These are phyloP conservation scores for Cenchrus fungigraminus DNA, from an alignment of 176 grass and related monocot species.

Conservation along the genomic window DNA sequence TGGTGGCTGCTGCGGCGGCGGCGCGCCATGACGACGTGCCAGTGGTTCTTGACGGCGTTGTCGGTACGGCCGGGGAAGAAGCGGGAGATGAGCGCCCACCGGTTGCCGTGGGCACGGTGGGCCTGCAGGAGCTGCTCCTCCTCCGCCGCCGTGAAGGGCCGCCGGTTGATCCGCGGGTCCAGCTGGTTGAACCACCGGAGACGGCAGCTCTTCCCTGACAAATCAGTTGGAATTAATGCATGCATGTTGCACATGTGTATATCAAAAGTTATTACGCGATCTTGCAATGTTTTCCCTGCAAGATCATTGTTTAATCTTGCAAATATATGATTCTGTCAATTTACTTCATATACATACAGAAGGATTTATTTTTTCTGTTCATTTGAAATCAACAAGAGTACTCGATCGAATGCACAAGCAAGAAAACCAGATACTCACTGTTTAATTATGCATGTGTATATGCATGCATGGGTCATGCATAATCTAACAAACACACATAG, in stretches of 20 bases:
- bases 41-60: constrained; percentile 99
- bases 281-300: neutral
- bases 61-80: constrained; percentile 84
- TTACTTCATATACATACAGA: neutral
- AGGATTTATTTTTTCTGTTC: neutral
- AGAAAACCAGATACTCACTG: too few species aligned
- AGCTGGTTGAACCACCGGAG: constrained; percentile 87
- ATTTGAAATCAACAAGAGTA: neutral
- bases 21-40: constrained; percentile 77
- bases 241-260: neutral
- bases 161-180: constrained; percentile 74
- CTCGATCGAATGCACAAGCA: neutral
- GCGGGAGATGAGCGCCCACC: constrained; percentile 68
- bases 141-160: constrained; percentile 65
- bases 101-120: constrained; percentile 56
- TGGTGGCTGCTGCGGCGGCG: constrained; percentile 38
- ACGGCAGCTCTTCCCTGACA: constrained; percentile 73
- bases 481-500: neutral
- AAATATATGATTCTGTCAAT: neutral
- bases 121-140: constrained; percentile 66
- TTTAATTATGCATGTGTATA: too few species aligned
- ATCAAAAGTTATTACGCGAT: neutral
- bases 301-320: neutral
- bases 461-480: neutral
- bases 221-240: neutral